phyloP scores from a whole-genome alignment of 2,329 filamentous ascomycete species.

The Aureobasidium pullulans region DNA sequence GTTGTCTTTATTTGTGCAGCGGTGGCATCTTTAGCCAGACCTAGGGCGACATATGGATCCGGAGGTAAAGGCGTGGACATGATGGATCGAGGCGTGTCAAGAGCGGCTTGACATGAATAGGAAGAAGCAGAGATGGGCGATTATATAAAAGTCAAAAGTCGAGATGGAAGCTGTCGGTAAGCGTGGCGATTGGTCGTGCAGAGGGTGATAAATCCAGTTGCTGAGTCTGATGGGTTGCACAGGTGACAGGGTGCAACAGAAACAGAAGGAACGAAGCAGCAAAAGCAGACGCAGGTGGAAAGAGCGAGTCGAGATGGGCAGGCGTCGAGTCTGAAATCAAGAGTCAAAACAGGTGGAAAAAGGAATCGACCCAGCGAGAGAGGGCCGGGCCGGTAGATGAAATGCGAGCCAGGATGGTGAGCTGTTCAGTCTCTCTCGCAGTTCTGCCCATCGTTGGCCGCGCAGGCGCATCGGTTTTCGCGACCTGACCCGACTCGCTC shows the following conservation, averaged over 20 bases:
- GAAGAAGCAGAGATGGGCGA: background rate
- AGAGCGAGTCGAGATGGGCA: background rate
- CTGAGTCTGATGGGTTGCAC: slow-evolving; percentile 9
- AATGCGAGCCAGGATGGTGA: background rate
- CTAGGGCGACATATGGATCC: slow-evolving; percentile 80
- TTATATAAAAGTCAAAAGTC: background rate
- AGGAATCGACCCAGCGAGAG: background rate
- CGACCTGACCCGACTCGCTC: background rate
- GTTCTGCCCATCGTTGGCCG: background rate
- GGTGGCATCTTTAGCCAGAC: slow-evolving; percentile 62
- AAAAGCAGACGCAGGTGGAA: background rate
- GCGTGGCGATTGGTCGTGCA: background rate
- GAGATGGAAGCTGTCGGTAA: background rate
- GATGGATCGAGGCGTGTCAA: slow-evolving; percentile 12
- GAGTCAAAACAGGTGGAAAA: background rate
- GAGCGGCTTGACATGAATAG: background rate
- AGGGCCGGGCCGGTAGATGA: slow-evolving; percentile 5
- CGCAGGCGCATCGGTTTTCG: background rate
- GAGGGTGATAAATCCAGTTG: background rate
- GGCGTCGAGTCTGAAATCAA: background rate
- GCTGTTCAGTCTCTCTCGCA: background rate
- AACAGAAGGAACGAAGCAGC: background rate
- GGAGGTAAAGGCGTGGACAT: slow-evolving; percentile 44
- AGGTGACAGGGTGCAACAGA: background rate
- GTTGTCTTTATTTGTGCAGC: slow-evolving; percentile 77